Base-by-base conservation (phyloP, 2,329 filamentous ascomycete genomes). In the Ophiocordyceps robertsii region DNA sequence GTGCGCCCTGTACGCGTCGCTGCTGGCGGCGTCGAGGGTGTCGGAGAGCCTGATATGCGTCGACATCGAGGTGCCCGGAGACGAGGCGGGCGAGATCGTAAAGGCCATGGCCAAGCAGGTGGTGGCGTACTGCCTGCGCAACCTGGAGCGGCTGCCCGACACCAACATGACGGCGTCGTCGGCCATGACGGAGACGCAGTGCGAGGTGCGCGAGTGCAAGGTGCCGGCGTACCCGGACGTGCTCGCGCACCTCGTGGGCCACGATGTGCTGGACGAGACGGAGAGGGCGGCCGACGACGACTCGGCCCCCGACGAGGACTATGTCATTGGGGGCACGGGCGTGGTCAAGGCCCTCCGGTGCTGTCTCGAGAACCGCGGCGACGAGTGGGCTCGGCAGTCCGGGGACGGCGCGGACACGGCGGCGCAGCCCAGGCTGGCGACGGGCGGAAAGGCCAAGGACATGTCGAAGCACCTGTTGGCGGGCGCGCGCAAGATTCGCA, bases 261-360 rank as follows among this genome's bases (percentile, higher is more conserved):
- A 85, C 51, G 73, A 77, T 43, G 64, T 69, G 24, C 55, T 65
- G 41, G 53, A 60, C 31, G 68, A 57, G 59, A 76, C 57, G 60
- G 73, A 56, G 51, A 61, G 51, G 49, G 72, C 75, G 19, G 78
- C 82, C 38, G 75, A 81, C 19, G 70, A 77, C 37, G 77, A 82
- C 3, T 70, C 80, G 11, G 82, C 87, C 7, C 84, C 88, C 0
- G 87, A 95, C 50, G 84, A 94, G 45, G 87, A 95, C 59, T 96
- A 96, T 61, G 88, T 96, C 37, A 92, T 96, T 53, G 89, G 90
- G 17, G 90, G 90, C 14, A 95, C 88, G 1, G 92, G 90, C 24
- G 87, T 98, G 2, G 90, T 94, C 39, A 95, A 95, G 64, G 92
- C 92, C 5, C 69, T 98, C 38, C 81, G 86, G 42, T 93, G 93